Base-by-base conservation (phyloP, 495 filamentous ascomycete genomes). In the Talaromyces trachyspermus region DNA sequence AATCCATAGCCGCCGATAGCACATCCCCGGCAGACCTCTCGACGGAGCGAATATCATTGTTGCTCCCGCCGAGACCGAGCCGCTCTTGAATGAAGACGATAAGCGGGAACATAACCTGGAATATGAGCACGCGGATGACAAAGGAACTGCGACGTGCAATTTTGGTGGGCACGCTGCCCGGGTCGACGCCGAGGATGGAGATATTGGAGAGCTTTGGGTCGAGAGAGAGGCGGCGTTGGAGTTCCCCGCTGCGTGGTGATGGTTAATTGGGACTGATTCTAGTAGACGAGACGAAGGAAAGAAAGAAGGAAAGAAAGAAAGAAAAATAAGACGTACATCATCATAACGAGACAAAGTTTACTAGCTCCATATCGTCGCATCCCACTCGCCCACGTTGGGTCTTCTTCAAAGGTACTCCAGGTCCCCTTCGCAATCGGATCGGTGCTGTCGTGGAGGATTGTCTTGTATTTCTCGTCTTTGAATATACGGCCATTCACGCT, bases 21-120 rank as follows among this genome's bases (percentile, higher is more conserved):
- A 70, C 56, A 35, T 72, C 70, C 6, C 50, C 58, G 9, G 66
- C 70, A 20, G 69, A 71, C 53, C 68, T 69, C 49, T 61, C 64
- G 20, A 65, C 54, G 23, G 72, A 61, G n/a, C 70, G 60, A 27
- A 71, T 29, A 7, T 17, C 2, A n/a, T 24, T 24, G 23, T 26
- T 42, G 12, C 49, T 12, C 25, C 62, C 60, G 35, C 56, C 58
- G 15, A 63, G 54, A 33, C 22, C 49, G 1, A 64, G 25, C 40
- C 46, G 55, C n/a, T 53, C 50, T 20, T 42, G 4, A 5, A 63
- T 2, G 2, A 53, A 7, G 11, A 17, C 29, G 9, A 33, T 2
- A 6, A 45, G 10, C 2, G 42, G 42, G 6, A 59, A 5, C 0
- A 49, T 49, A 0, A 53, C 40, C 0, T 57, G 30, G 25, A 55